Evolutionary conservation across 2,329 filamentous ascomycete species (phyloP).

Genomic region (Sporothrix curviconia): DNA sequence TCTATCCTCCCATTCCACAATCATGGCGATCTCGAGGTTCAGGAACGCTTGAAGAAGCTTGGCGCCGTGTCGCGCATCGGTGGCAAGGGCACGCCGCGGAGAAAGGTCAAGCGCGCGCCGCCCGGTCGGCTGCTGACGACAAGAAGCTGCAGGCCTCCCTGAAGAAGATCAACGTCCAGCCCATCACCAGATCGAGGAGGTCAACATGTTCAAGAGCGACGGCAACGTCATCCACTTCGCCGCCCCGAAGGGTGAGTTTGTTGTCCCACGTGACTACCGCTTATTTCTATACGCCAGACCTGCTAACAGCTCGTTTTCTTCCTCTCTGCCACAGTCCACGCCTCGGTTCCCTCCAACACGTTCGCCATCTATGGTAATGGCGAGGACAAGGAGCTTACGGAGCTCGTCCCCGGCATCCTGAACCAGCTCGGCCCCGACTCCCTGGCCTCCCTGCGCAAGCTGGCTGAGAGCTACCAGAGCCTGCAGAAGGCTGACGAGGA

Average conservation of each 20-base stretch:
- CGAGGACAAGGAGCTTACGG: conserved; percentile 99
- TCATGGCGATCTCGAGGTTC: conserved; percentile 50
- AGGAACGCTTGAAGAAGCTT: conserved; percentile 56
- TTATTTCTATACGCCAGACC: not conserved
- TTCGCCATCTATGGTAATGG: conserved; percentile 99
- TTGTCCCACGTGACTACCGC: too few species aligned
- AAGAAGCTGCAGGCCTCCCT: conserved; percentile 97
- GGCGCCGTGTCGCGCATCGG: conserved; percentile 55
- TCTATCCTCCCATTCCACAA: conserved; percentile 15
- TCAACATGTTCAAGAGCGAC: conserved; percentile 99
- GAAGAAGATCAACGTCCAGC: conserved; percentile 99
- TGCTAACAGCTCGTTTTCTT: not conserved
- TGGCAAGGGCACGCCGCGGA: conserved; percentile 95
- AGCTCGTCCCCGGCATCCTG: conserved; percentile 97
- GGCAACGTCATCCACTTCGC: conserved; percentile 99
- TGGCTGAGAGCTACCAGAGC: conserved; percentile 98
- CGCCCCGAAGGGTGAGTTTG: conserved; percentile 80
- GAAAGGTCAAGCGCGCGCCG: conserved; percentile 98
- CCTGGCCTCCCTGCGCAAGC: conserved; percentile 92
- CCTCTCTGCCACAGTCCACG: conserved; percentile 66
- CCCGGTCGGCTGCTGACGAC: conserved; percentile 91
- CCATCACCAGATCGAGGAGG: conserved; percentile 99
- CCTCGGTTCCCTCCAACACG: conserved; percentile 94
- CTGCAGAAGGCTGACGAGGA: conserved; percentile 82
- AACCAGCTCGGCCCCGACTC: conserved; percentile 99